Conservation (phyloP, 75 land plant genomes). For the Pinus taeda region DNA sequence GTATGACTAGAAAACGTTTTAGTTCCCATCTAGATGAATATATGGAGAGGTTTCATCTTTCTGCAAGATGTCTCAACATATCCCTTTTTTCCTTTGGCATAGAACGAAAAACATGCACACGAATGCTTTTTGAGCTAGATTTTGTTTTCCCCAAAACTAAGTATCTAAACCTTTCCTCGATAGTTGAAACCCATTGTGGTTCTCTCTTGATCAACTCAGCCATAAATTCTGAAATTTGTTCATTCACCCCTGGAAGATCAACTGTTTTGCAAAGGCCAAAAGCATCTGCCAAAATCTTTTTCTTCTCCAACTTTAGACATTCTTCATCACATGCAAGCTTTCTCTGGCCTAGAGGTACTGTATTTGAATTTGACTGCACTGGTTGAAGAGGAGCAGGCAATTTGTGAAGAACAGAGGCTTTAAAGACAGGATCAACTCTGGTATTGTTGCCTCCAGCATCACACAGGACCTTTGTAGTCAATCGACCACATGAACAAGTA, state of each 20-base stretch:
- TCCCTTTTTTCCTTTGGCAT: conserved; percentile 83
- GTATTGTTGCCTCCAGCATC: conserved; percentile 63
- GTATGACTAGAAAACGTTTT: conserved; percentile 69
- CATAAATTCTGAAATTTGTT: conserved; percentile 62
- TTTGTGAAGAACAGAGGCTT: conserved; percentile 57
- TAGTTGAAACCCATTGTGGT: conserved; percentile 81
- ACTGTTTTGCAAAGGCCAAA: conserved; percentile 70
- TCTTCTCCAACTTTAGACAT: conserved; percentile 79
- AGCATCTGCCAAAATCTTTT: conserved; percentile 82
- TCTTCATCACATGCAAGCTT: conserved; percentile 92
- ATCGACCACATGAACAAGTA: conserved; percentile 82
- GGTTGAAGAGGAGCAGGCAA: conserved; percentile 75
- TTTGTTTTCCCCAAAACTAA: conserved; percentile 76
- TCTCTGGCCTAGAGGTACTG: conserved; percentile 76
- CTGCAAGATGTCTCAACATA: conserved; percentile 77
- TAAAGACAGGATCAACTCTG: conserved; percentile 41
- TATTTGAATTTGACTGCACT: conserved; percentile 46
- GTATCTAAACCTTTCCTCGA: conserved; percentile 90
- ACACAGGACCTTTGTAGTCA: conserved; percentile 76
- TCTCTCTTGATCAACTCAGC: conserved; percentile 71
- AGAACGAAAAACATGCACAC: conserved; percentile 77
- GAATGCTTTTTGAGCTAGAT: conserved; percentile 29
- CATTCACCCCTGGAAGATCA: conserved; percentile 60
- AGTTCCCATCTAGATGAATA: conserved; percentile 87
- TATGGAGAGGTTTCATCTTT: conserved; percentile 86